Evolutionary conservation across 148 eudicot species (phyloP).

Genomic region (Rhododendron molle): DNA sequence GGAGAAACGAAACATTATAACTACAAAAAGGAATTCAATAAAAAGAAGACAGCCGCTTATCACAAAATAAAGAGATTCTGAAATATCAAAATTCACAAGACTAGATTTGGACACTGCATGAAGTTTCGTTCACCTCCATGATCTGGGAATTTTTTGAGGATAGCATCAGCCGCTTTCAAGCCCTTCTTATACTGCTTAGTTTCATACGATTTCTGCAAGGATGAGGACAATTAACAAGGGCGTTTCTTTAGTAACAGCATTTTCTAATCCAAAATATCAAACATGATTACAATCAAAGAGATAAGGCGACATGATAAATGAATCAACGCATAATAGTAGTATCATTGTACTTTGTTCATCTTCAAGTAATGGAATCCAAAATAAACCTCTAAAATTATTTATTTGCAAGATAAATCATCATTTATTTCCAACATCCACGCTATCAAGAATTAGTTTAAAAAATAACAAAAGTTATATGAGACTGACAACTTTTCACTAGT

Average conservation of each 20-base stretch:
- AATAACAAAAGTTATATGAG: not conserved
- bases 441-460: not conserved
- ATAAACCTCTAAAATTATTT: no score
- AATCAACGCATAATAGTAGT: not conserved
- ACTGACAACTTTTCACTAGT: not conserved
- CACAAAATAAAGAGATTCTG: not conserved
- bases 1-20: not conserved
- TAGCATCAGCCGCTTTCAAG: slow-evolving; percentile 92
- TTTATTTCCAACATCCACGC: not conserved
- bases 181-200: slow-evolving; percentile 98
- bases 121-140: slow-evolving; percentile 78
- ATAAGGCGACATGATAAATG: not conserved
- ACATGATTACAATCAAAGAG: not conserved
- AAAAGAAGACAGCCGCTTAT: not conserved
- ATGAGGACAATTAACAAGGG: not conserved
- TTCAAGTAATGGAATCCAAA: not conserved
- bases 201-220: slow-evolving; percentile 87
- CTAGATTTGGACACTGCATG: not conserved
- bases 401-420: not conserved
- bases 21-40: not conserved
- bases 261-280: not conserved
- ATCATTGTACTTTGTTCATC: not conserved
- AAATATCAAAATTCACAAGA: not conserved
- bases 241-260: not conserved
- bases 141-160: slow-evolving; percentile 87